Evolutionary conservation across 805 yeast species (phyloP), one percentile per base, ranked within the genome.

Genomic region (Wickerhamiella australiensis): DNA sequence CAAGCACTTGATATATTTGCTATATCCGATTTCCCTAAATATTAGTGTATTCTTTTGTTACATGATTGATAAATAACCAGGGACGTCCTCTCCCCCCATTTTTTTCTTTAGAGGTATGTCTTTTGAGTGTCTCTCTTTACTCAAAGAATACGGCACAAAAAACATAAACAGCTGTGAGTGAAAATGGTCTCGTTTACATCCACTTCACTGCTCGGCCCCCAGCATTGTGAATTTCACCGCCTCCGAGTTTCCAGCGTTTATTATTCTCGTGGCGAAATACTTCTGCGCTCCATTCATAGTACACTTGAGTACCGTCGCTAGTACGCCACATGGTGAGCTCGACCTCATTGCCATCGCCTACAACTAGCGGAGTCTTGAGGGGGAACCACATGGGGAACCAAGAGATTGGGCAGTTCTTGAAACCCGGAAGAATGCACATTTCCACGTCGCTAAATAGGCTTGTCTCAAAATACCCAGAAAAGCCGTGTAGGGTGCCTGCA

Each of bases 351-450:
- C 74, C 77, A 52, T 78, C 81, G 3, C 74, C 63, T 2, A 77
- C 59, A 29, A 69, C 67, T 12, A 79, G 53, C 1, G 85, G 83
- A 13, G 68, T 68, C 29, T 69, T 70, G 15, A 82, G 54, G 0
- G 87, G 87, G 58, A 82, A 76, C 62, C 75, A 74, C 13, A 76
- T 59, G 1, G 88, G 87, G 49, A 82, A 74, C 88, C 88, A 82
- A 0, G 85, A 79, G 13, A 68, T 71, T 2, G 67, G 58, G 1
- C 82, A 70, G 12, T 58, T 59, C 7, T 49, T 46, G 26, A 57
- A 53, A 46, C 48, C 29, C 15, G 59, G 22, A 64, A 59, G 63
- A 13, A 74, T 79, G 25, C 82, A 74, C 3, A 84, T 66, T 7
- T 60, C 60, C 21, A 79, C 68, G 43, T 77, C 80, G 1, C 73